Conservation (phyloP, 148 eudicot genomes). For the Pharnaceum exiguum region DNA sequence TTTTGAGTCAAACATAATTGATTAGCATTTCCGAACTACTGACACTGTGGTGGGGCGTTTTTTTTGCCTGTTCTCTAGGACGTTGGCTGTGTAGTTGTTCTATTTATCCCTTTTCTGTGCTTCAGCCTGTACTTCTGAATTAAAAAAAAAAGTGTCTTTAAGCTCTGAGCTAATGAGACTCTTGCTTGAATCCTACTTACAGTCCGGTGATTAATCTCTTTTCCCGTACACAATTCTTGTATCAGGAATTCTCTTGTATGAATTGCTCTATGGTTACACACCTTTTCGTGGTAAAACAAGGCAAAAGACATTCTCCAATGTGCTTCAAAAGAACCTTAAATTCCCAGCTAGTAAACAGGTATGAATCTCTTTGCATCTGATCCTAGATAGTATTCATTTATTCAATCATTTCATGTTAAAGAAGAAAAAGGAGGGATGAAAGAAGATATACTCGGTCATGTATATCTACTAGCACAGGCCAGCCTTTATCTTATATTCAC, state of each 20-base stretch:
- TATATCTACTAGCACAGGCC: too few species aligned
- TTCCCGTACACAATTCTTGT: conserved; percentile 4
- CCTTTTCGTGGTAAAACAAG: conserved; percentile 98
- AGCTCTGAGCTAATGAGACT: too few species aligned
- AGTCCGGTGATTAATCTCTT: too few species aligned
- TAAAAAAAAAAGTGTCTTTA: too few species aligned
- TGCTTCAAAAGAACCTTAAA: conserved; percentile 77
- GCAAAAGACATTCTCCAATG: conserved; percentile 88
- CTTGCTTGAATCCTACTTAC: too few species aligned
- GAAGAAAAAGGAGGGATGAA: too few species aligned
- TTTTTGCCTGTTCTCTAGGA: too few species aligned
- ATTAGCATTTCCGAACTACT: not conserved
- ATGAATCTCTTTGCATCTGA: not conserved
- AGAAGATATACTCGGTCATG: too few species aligned
- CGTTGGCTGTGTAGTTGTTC: too few species aligned
- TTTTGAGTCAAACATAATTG: not conserved
- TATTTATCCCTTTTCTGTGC: not conserved
- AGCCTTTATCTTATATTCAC: too few species aligned
- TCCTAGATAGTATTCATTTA: not conserved
- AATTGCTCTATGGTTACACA: conserved; percentile 93
- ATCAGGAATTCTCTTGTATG: conserved; percentile 81
- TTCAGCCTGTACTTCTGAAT: not conserved
- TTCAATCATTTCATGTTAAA: not conserved
- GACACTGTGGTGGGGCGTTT: too few species aligned
- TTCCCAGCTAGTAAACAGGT: conserved; percentile 72